Conservation (phyloP, 768 basidiomycete genomes). For the Macrocybe gigantea region DNA sequence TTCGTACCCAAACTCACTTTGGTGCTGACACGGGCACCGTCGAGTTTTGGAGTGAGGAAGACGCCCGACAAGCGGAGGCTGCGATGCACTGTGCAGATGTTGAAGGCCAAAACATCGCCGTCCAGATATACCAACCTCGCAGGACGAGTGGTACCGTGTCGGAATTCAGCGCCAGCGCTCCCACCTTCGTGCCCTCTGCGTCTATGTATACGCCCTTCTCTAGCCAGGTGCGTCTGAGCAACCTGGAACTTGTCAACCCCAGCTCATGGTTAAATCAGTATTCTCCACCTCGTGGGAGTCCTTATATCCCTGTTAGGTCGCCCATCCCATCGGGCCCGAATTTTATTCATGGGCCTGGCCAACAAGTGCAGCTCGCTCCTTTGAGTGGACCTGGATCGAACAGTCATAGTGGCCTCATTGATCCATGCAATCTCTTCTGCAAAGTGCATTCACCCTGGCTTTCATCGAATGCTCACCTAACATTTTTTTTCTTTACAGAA, state of each 20-base stretch:
- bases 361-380: constrained; percentile 84
- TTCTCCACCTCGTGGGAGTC: constrained; percentile 60
- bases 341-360: constrained; percentile 84
- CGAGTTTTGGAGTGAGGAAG: constrained; percentile 86
- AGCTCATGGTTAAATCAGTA: constrained; percentile 25
- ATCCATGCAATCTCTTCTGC: constrained; percentile 88
- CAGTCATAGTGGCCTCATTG: constrained; percentile 84
- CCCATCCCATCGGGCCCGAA: constrained; percentile 39
- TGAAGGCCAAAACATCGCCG: constrained; percentile 79
- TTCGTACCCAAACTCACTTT: constrained; percentile 66
- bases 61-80: constrained; percentile 72
- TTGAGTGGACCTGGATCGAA: constrained; percentile 65
- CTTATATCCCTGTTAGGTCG: constrained; percentile 34
- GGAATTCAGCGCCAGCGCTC: constrained; percentile 71
- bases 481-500: constrained; percentile 41
- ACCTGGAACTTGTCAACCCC: background rate
- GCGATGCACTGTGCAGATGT: constrained; percentile 81
- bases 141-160: constrained; percentile 47
- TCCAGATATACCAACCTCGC: constrained; percentile 70
- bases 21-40: constrained; percentile 74
- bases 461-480: background rate
- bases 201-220: constrained; percentile 56
- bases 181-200: constrained; percentile 70
- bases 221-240: constrained; percentile 38
- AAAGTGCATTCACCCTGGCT: constrained; percentile 44